Conservation (phyloP, 2,329 filamentous ascomycete species). For the Bipolaris zeicola region DNA sequence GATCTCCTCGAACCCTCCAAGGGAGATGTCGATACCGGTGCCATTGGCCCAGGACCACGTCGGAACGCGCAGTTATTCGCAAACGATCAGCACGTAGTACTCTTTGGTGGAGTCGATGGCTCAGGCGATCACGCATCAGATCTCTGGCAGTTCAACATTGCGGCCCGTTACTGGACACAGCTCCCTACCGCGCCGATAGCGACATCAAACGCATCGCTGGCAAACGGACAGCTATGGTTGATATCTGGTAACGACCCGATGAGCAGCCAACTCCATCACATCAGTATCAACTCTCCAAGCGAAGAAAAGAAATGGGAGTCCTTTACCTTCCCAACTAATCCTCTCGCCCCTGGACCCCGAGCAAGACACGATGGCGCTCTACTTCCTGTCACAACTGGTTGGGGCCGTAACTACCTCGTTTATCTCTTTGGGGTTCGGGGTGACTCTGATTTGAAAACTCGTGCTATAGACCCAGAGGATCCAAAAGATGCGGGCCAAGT, state of each 20-base stretch:
- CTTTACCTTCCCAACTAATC: constrained; percentile 51
- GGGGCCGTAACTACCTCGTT: constrained; percentile 53
- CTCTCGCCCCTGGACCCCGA: constrained; percentile 50
- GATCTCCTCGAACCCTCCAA: constrained; percentile 23
- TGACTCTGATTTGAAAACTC: neutral
- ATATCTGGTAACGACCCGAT: constrained; percentile 45
- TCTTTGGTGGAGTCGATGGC: constrained; percentile 37
- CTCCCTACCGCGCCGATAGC: constrained; percentile 35
- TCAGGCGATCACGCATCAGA: constrained; percentile 33
- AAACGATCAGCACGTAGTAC: constrained; percentile 23
- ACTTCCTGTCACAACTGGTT: constrained; percentile 51
- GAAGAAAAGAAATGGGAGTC: constrained; percentile 46
- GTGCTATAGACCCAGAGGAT: constrained; percentile 8
- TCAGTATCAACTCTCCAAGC: constrained; percentile 26
- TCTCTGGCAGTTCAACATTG: constrained; percentile 34
- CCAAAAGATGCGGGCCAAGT: constrained; percentile 17
- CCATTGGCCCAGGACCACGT: constrained; percentile 29
- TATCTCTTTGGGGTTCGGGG: constrained; percentile 49
- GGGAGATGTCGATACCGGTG: constrained; percentile 13
- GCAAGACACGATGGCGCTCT: constrained; percentile 48
- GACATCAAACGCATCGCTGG: constrained; percentile 45
- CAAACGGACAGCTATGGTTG: constrained; percentile 48
- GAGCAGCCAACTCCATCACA: constrained; percentile 38
- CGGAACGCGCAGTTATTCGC: constrained; percentile 29
- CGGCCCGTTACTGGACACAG: constrained; percentile 29